Base-by-base conservation (phyloP, 1,284 basidiomycete species). In the Sporisorium exsertum region DNA sequence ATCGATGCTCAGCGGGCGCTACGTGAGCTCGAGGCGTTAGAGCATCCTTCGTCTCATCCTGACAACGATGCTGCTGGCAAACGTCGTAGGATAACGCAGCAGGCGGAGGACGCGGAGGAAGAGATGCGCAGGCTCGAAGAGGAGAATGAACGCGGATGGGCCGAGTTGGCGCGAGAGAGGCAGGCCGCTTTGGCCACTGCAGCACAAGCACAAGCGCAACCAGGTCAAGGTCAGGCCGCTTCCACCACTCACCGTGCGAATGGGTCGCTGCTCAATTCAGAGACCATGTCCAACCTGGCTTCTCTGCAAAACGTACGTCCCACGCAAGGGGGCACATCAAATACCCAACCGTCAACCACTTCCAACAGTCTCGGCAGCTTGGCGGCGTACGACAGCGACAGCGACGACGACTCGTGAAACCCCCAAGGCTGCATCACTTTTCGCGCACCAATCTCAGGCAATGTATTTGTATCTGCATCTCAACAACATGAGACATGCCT, bases 71-170 rank as follows among this genome's bases (percentile, higher is more conserved):
- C 56, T 18, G 58, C 69, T n/a, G 65, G 59, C 16, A 84, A 81
- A 64, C 64, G 81, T 33, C 60, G 74, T 12, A 57, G 77, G 4
- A 57, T 80, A 12, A 58, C 60, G 15, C 65, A 75, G 40, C 60
- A 64, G 43, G 64, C 60, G 32, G 58, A 75, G 20, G 77, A 83
- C 12, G 78, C 80, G 18, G 82, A 82, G 56, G 78, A 81, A n/a
- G 82, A 82, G 54, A 60, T 77, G 64, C 53, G 55, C 24, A 77
- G 63, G 52, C 68, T 84, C 26, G 77, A 82, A 22, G 82, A 81
- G 58, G 83, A 84, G 64, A 84, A 84, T 50, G 66, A 58, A 35
- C 64, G 78, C 0, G 79, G 73, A 8, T 84, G 83, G 83, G 76
- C 64, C 10, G 81, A 83, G 56, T 62, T 75, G n/a, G 70, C 65